Percentiles rank a stretch among this genome's conserved stretches.
Conservation (phyloP, 2,329 filamentous ascomycete species). For the Colletotrichum eremochloae region DNA sequence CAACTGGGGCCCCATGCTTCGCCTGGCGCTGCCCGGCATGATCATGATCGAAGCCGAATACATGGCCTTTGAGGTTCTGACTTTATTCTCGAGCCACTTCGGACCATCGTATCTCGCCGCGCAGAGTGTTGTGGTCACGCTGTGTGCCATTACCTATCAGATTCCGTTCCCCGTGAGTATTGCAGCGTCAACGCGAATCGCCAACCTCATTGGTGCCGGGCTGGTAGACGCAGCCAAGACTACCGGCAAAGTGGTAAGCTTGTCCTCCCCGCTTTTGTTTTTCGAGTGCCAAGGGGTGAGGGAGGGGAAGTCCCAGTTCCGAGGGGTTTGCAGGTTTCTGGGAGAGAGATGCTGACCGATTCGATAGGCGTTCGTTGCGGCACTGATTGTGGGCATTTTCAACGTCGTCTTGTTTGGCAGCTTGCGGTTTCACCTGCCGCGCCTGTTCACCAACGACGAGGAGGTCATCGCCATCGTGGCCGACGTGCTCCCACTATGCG, state of each 20-base stretch:
- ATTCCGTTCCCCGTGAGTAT: conserved; percentile 94
- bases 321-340: neutral
- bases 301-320: neutral
- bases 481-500: conserved; percentile 81
- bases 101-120: conserved; percentile 86
- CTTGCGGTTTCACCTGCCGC: conserved; percentile 80
- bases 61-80: conserved; percentile 92
- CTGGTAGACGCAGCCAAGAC: conserved; percentile 84
- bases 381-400: conserved; percentile 79
- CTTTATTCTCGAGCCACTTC: conserved; percentile 84
- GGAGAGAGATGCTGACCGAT: conserved; percentile 47
- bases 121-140: conserved; percentile 85
- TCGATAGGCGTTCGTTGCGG: conserved; percentile 67
- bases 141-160: conserved; percentile 87
- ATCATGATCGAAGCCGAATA: conserved; percentile 96
- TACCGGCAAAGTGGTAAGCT: conserved; percentile 79
- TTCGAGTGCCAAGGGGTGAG: too few species aligned
- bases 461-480: conserved; percentile 79
- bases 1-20: conserved; percentile 89
- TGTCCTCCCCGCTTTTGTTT: neutral
- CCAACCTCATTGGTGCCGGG: conserved; percentile 91
- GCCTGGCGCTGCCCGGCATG: conserved; percentile 87
- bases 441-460: conserved; percentile 81
- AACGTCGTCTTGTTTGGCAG: conserved; percentile 79
- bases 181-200: conserved; percentile 87